Base-by-base conservation (phyloP, 305 asterid species). In the Solanum hybrid region DNA sequence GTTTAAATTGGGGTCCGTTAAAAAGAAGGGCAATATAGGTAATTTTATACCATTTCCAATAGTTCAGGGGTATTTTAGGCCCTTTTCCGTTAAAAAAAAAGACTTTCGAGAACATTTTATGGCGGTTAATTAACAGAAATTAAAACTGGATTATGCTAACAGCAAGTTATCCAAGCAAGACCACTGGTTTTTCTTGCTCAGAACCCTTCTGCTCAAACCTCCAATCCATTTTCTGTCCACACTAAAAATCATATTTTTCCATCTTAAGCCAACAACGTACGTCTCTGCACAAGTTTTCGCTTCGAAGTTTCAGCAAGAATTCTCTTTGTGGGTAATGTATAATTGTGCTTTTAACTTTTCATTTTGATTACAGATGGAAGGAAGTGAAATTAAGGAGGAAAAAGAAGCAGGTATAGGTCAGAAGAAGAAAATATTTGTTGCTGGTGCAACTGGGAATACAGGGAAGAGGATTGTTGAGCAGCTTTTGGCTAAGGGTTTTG, bases 381-480 rank as follows among this genome's bases (percentile, higher is more conserved):
- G 92, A n/a, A 93, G 93, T 89, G 97, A 95, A 91, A 92, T 95
- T 89, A 92, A 86, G 85, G 95, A 91, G 93, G 94, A 92, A 80
- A 89, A 64, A 11, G 90, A 40, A 64, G 93, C 14, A 31, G 92
- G 90, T 42, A 89, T 40, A 26, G 85, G 38, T 27, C 91, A 88
- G 89, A 94, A 91, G 90, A 97, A 94, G 95, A 97, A 91, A 84
- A 91, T 97, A 26, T 97, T 95, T 90, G 98, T 97, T 42, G 99
- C 98, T 6, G 99, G 99, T 37, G 99, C 99, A 19, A 92, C 98
- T 36, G 99, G 99, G 37, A 96, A 92, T 90, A 97, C 99, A 17
- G 99, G 98, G 15, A 96, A 94, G 94, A 95, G 99, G 93, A 94
- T 97, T 35, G 99, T 96, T 90, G 98, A 95, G 92, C 98, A 96